Evolutionary conservation across 2,329 filamentous ascomycete genomes (phyloP), one percentile per base, ranked within the genome.

Genomic region (Pyrenochaeta sp.): DNA sequence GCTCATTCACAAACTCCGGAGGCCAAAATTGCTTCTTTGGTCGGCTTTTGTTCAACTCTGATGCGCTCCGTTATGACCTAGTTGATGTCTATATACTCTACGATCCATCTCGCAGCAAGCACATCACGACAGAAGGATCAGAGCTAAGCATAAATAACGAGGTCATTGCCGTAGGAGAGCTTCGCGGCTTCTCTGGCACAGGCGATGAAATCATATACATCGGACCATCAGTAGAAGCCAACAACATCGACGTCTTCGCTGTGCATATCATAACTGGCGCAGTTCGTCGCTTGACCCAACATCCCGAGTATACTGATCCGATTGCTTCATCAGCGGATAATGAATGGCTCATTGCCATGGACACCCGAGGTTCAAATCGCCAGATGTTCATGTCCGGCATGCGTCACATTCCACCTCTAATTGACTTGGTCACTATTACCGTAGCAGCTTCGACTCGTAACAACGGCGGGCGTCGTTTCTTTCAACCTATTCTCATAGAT

Each of bases 231-330:
- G 45, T 44, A 6, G 79, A 82, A 60, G 77, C 79, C 1, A 75
- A 63, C 56, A 82, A 81, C 43, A 77, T 81, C 51, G 79, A 82
- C 52, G 56, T 81, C 7, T 81, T 75, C 49, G 78, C 78, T 2
- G 72, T 72, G 6, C 63, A 81, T 42, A 48, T 81, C 2, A 56
- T 54, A 1, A 81, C 77, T 0, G 79, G 80, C 7, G 50, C 47
- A 0, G 70, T 81, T 4, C 72, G 78, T 15, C 75, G 79, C 0
- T 63, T 82, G 1, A 82, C 78, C 2, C 71, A 60, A 17, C 77
- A 81, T 52, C 78, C 79, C 0, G 79, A 78, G 23, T 82, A 82
- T 45, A 63, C 66, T 7, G 79, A 82, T 44, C 79, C 78, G 0
- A 60, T 81, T 3, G 70, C 73, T 29, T 68, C 80, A 44, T 79